A percentile compares a stretch with the other conserved stretches of the same genome.
phyloP scores from a whole-genome alignment of 345 rosid genomes.

The Populus nigra region DNA sequence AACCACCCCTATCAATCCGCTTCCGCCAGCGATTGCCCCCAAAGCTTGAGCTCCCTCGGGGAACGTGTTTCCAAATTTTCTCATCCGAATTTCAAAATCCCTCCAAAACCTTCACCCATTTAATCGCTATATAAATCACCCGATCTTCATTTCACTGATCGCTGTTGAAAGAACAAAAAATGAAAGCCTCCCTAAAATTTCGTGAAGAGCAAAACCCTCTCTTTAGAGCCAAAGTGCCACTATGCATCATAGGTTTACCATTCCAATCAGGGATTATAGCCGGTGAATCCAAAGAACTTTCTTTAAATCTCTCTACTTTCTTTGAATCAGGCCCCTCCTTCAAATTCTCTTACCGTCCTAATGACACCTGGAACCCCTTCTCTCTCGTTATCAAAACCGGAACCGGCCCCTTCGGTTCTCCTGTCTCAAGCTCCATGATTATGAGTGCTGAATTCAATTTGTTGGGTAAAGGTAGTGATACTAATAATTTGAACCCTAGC shows the following conservation, averaged over 20 bases:
- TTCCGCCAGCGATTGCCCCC: too few species aligned
- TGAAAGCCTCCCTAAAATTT: conserved; percentile 93
- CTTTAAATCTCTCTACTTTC: conserved; percentile 70
- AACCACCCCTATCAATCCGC: too few species aligned
- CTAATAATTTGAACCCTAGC: conserved; percentile 43
- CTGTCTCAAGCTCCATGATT: conserved; percentile 61
- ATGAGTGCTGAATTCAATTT: conserved; percentile 92
- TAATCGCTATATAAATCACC: background rate
- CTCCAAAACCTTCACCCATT: background rate
- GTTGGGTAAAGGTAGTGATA: conserved; percentile 42
- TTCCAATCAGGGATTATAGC: conserved; percentile 90
- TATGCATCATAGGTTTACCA: conserved; percentile 71
- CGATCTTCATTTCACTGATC: background rate
- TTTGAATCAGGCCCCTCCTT: conserved; percentile 83
- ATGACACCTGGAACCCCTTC: conserved; percentile 81
- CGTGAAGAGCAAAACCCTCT: conserved; percentile 86
- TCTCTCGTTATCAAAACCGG: conserved; percentile 85
- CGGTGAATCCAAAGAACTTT: conserved; percentile 81
- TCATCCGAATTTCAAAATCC: background rate
- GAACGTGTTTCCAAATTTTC: background rate
- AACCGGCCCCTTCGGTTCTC: conserved; percentile 78
- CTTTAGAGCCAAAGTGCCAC: conserved; percentile 75
- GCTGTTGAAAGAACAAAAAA: background rate
- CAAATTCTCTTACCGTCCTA: conserved; percentile 87
- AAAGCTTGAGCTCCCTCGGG: too few species aligned